A percentile compares a stretch with the other conserved stretches of the same genome.
phyloP scores from a whole-genome alignment of 768 basidiomycete species.

The Cystofilobasidium bisporidii region DNA sequence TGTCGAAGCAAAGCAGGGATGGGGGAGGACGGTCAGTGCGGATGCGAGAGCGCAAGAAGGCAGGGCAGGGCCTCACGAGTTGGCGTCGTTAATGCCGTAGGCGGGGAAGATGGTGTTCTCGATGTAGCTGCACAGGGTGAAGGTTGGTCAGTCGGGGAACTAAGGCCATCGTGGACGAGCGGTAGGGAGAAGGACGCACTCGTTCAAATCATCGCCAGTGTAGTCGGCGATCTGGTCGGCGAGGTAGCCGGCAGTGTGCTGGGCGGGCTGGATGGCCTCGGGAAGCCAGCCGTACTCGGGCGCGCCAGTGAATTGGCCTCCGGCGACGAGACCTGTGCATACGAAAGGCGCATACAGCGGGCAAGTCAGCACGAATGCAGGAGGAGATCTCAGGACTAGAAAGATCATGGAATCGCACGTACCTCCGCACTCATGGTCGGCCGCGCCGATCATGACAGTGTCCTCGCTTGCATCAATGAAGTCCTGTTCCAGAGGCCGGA shows the following conservation, averaged over 20 bases:
- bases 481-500: too few relatives aligned
- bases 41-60: too few relatives aligned
- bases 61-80: too few relatives aligned
- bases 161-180: not conserved
- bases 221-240: not conserved
- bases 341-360: too few relatives aligned
- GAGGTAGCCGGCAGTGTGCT: constrained; percentile 14
- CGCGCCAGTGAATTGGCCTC: constrained; percentile 17
- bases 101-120: constrained; percentile 23
- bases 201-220: constrained; percentile 13
- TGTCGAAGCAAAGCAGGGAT: too few relatives aligned
- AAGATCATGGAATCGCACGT: too few relatives aligned
- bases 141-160: not conserved
- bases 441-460: constrained; percentile 16
- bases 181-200: not conserved
- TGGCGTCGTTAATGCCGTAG: constrained; percentile 24
- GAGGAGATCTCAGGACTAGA: too few relatives aligned
- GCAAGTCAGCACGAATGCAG: too few relatives aligned
- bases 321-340: not conserved
- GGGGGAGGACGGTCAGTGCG: too few relatives aligned
- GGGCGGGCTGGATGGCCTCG: constrained; percentile 1
- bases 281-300: constrained; percentile 26
- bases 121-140: not conserved
- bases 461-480: constrained; percentile 13
- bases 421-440: constrained; percentile 24